Conservation (phyloP, 2,329 filamentous ascomycete genomes). For the Leptoxyphium fumago region DNA sequence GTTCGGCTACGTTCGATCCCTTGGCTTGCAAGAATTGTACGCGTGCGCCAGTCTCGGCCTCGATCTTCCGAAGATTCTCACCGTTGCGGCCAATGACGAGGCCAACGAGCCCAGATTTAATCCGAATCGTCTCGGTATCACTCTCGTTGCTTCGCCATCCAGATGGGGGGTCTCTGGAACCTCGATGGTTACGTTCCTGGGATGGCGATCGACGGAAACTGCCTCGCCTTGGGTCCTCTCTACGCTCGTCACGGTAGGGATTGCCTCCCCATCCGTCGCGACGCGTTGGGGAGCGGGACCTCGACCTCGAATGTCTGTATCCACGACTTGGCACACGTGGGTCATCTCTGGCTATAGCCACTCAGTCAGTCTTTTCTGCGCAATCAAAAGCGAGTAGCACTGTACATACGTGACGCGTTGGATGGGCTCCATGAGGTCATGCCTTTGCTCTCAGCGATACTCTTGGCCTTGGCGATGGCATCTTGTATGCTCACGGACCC, state of each 20-base stretch:
- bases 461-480: slow-evolving; percentile 71
- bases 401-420: background rate
- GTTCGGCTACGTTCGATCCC: slow-evolving; percentile 54
- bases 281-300: slow-evolving; percentile 55
- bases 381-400: background rate
- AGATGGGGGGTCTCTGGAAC: slow-evolving; percentile 10
- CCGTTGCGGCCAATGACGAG: slow-evolving; percentile 83
- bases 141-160: slow-evolving; percentile 34
- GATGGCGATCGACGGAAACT: slow-evolving; percentile 59
- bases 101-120: slow-evolving; percentile 75
- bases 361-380: background rate
- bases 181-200: slow-evolving; percentile 29
- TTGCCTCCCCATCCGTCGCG: slow-evolving; percentile 53
- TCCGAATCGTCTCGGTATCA: slow-evolving; percentile 70
- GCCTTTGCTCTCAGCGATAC: slow-evolving; percentile 67
- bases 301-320: slow-evolving; percentile 47
- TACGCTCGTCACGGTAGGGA: slow-evolving; percentile 73
- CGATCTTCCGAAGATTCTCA: slow-evolving; percentile 75
- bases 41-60: slow-evolving; percentile 65
- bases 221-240: slow-evolving; percentile 46
- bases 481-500: slow-evolving; percentile 74
- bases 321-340: slow-evolving; percentile 38
- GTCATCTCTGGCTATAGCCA: slow-evolving; percentile 19
- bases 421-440: slow-evolving; percentile 29
- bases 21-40: slow-evolving; percentile 77